These are phyloP conservation scores for Biscogniauxia marginata DNA, from an alignment of 2,329 filamentous ascomycete genomes.

Conservation along the genomic window DNA sequence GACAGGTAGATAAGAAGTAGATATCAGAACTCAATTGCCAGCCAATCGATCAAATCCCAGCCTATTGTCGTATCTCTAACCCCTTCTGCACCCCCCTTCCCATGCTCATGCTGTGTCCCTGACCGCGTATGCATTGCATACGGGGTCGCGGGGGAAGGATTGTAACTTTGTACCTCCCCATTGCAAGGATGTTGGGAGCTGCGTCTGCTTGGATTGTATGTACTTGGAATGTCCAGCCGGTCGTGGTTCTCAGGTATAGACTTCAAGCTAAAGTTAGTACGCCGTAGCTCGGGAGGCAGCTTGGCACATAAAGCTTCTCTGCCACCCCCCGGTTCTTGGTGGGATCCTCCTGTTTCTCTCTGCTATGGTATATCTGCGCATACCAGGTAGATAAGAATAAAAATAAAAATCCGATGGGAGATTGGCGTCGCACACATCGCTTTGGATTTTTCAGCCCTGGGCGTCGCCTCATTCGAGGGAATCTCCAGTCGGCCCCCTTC, in stretches of 20 bases:
- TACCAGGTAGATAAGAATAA: too few relatives aligned
- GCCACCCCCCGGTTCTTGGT: neutral
- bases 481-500: too few relatives aligned
- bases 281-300: neutral
- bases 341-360: neutral
- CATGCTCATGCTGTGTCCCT: neutral
- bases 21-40: neutral
- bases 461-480: too few relatives aligned
- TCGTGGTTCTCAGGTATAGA: neutral
- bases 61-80: neutral
- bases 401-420: too few relatives aligned
- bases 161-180: neutral
- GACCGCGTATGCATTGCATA: neutral
- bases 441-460: too few relatives aligned
- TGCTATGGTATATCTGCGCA: too few relatives aligned
- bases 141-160: neutral
- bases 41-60: neutral
- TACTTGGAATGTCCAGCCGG: neutral
- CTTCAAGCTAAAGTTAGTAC: neutral
- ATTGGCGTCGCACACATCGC: too few relatives aligned
- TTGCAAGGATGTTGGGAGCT: neutral
- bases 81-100: too few relatives aligned
- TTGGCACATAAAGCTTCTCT: neutral
- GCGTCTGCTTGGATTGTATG: neutral
- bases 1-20: neutral